Conservation (phyloP, 2,329 filamentous ascomycete genomes). For the Phaeosphaeriaceae sp. region DNA sequence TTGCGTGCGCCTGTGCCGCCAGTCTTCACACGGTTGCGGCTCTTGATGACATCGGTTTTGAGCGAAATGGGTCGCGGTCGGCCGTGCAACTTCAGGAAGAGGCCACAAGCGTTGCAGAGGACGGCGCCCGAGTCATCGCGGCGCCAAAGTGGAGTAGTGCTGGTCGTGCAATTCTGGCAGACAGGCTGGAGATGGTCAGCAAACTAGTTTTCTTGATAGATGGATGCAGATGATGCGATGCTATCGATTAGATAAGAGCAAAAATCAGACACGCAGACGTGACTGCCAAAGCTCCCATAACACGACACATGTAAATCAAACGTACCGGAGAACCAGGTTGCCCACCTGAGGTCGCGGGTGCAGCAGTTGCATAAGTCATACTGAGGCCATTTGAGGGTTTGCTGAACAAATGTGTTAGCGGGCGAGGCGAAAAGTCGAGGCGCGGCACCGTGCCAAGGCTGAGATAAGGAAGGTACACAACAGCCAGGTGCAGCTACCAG, state of each 20-base stretch:
- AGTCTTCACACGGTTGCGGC: conserved; percentile 96
- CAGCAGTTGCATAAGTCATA: conserved; percentile 68
- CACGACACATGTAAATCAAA: conserved; percentile 25
- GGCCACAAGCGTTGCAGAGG: conserved; percentile 96
- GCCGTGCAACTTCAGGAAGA: conserved; percentile 96
- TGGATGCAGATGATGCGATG: conserved; percentile 17
- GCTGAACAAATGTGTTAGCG: conserved; percentile 35
- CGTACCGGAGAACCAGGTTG: conserved; percentile 66
- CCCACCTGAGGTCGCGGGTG: conserved; percentile 69
- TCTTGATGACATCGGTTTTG: conserved; percentile 99
- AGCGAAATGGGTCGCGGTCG: conserved; percentile 91
- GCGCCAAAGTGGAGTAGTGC: conserved; percentile 95
- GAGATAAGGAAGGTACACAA: conserved; percentile 36
- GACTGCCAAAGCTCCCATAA: conserved; percentile 48
- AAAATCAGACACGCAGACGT: conserved; percentile 26
- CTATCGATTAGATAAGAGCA: conserved; percentile 52
- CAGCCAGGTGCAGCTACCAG: conserved; percentile 22
- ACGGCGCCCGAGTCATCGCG: conserved; percentile 95
- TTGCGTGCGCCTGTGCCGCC: conserved; percentile 78
- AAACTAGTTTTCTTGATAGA: background rate
- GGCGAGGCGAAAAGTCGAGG: conserved; percentile 38
- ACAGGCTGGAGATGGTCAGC: conserved; percentile 71
- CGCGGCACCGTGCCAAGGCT: conserved; percentile 35
- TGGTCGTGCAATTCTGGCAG: conserved; percentile 95
- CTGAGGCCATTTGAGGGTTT: conserved; percentile 56